Evolutionary conservation across 257 asterid species (phyloP).

Genomic region (Galeopsis tetrahit): DNA sequence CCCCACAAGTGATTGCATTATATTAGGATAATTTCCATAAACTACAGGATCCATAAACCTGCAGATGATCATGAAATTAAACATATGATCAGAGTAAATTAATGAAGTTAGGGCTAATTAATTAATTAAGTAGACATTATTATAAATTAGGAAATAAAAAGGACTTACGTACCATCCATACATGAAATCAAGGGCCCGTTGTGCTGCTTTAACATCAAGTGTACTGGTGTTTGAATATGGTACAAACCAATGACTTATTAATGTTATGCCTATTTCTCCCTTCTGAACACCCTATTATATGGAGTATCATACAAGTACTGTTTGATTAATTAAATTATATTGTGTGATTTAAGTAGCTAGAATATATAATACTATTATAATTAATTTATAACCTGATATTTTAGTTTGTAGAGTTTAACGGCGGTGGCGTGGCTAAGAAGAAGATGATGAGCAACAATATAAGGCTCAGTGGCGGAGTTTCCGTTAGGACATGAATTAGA

Average conservation of each 20-base stretch:
- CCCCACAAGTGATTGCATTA: conserved; percentile 45
- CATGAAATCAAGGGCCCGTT: conserved; percentile 62
- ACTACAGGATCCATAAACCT: conserved; percentile 57
- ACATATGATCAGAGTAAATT: no score
- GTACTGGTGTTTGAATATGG: conserved; percentile 43
- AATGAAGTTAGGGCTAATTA: no score
- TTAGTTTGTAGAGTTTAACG: conserved; percentile 46
- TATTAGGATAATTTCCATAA: conserved; percentile 56
- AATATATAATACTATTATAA: no score
- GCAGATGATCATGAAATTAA: no score
- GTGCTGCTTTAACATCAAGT: conserved; percentile 49
- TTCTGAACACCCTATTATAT: conserved; percentile 55
- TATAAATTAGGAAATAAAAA: neutral
- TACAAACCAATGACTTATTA: conserved; percentile 45
- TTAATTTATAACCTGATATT: conserved; percentile 63
- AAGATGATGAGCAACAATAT: conserved; percentile 54
- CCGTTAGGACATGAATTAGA: conserved; percentile 54
- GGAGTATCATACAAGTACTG: no score
- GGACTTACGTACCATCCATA: conserved; percentile 59
- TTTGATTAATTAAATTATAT: no score
- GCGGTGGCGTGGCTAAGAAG: conserved; percentile 57
- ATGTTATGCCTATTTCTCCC: conserved; percentile 61
- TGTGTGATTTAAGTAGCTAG: no score
- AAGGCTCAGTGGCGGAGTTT: conserved; percentile 63
- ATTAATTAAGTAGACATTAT: no score